Percentiles rank a stretch among this genome's conserved stretches.
phyloP scores from a whole-genome alignment of 2,329 filamentous ascomycete genomes.

The Coniochaeta prunicola region DNA sequence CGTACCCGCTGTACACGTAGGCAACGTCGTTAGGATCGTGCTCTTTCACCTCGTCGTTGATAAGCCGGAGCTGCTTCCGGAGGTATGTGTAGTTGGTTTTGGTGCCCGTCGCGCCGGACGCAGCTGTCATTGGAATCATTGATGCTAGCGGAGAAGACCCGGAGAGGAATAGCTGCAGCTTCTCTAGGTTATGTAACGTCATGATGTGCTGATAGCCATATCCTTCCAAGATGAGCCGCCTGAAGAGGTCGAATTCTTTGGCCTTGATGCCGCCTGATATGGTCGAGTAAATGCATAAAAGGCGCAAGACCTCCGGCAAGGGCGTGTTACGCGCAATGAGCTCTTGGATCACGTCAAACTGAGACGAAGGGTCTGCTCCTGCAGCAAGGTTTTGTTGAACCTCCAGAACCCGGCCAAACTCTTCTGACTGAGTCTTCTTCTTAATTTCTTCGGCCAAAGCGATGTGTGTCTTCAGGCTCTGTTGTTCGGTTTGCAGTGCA shows the following conservation, averaged over 20 bases:
- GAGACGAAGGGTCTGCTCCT: slow-evolving; percentile 78
- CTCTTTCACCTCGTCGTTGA: slow-evolving; percentile 95
- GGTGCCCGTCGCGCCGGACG: slow-evolving; percentile 47
- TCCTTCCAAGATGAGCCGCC: slow-evolving; percentile 78
- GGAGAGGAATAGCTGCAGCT: slow-evolving; percentile 76
- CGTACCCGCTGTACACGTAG: slow-evolving; percentile 98
- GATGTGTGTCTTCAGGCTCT: slow-evolving; percentile 86
- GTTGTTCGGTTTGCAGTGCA: slow-evolving; percentile 86
- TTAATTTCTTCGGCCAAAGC: slow-evolving; percentile 92
- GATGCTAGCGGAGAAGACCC: slow-evolving; percentile 70
- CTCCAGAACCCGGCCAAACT: slow-evolving; percentile 82
- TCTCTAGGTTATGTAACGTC: slow-evolving; percentile 82
- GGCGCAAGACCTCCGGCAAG: slow-evolving; percentile 70
- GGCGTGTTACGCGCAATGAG: slow-evolving; percentile 85
- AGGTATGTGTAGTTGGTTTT: slow-evolving; percentile 89
- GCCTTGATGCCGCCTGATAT: slow-evolving; percentile 82
- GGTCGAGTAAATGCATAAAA: slow-evolving; percentile 87
- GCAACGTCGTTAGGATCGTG: slow-evolving; percentile 88
- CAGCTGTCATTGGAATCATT: slow-evolving; percentile 68
- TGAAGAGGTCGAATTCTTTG: slow-evolving; percentile 84
- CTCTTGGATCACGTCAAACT: slow-evolving; percentile 88
- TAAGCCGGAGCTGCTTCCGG: slow-evolving; percentile 78
- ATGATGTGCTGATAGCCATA: slow-evolving; percentile 94
- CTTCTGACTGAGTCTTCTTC: slow-evolving; percentile 82
- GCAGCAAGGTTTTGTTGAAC: slow-evolving; percentile 94